Conservation (phyloP, 1,284 basidiomycete species). For the Ustilago cynodontis region DNA sequence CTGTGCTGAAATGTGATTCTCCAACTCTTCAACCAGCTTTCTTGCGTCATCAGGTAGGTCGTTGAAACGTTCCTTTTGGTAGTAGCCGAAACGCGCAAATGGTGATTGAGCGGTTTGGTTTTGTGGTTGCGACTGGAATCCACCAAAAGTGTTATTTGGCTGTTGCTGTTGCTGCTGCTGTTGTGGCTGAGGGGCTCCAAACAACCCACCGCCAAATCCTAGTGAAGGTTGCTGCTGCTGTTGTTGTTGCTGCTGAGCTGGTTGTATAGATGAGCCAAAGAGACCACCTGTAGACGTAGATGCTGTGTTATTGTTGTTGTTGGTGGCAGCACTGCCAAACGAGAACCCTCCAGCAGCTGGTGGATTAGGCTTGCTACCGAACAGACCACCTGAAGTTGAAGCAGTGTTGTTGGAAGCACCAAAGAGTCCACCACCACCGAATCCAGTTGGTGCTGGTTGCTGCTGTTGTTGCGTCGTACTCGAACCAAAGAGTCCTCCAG, state of each 20-base stretch:
- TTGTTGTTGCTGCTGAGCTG: constrained; percentile 27
- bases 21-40: constrained; percentile 65
- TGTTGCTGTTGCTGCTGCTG: constrained; percentile 33
- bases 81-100: constrained; percentile 57
- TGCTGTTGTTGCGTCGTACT: constrained; percentile 16
- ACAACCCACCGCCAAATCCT: background rate
- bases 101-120: constrained; percentile 43
- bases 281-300: constrained; percentile 9
- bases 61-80: constrained; percentile 67
- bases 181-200: constrained; percentile 7
- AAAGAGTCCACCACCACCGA: constrained; percentile 36
- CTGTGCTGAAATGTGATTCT: constrained; percentile 53
- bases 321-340: constrained; percentile 30
- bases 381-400: constrained; percentile 33
- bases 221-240: constrained; percentile 6
- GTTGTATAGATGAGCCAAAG: constrained; percentile 26
- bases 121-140: constrained; percentile 28
- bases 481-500: constrained; percentile 44
- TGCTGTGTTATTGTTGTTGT: background rate
- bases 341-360: constrained; percentile 41
- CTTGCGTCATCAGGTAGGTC: constrained; percentile 64
- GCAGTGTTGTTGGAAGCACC: constrained; percentile 18
- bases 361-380: constrained; percentile 31
- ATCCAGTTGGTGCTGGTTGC: constrained; percentile 21
- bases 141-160: constrained; percentile 7